Percentiles rank a stretch among this genome's conserved stretches.
phyloP scores from a whole-genome alignment of 2,329 filamentous ascomycete genomes.

The Calonectria fujianensis region DNA sequence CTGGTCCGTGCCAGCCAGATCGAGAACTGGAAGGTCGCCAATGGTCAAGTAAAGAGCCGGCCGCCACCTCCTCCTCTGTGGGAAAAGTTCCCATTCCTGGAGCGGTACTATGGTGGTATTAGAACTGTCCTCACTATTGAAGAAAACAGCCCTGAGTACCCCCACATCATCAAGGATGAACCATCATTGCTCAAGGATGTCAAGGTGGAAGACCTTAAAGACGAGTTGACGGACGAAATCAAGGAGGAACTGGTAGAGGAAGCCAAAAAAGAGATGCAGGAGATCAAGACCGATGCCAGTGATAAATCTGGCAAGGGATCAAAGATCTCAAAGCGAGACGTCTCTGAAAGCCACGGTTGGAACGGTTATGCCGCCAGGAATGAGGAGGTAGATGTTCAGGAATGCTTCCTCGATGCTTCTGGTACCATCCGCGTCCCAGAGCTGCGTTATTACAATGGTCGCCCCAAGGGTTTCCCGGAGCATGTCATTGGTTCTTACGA shows the following conservation, averaged over 20 bases:
- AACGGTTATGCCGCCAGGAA: slow-evolving; percentile 58
- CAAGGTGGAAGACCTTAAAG: slow-evolving; percentile 45
- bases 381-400: slow-evolving; percentile 74
- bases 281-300: slow-evolving; percentile 35
- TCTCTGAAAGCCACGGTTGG: slow-evolving; percentile 59
- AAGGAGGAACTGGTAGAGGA: slow-evolving; percentile 40
- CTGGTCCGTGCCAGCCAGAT: slow-evolving; percentile 84
- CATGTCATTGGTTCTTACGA: slow-evolving; percentile 92
- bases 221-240: slow-evolving; percentile 31
- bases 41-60: slow-evolving; percentile 65
- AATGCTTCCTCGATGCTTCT: slow-evolving; percentile 86
- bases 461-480: slow-evolving; percentile 89
- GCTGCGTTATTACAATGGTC: slow-evolving; percentile 84
- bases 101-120: slow-evolving; percentile 93
- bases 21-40: slow-evolving; percentile 78
- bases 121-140: slow-evolving; percentile 79
- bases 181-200: slow-evolving; percentile 56
- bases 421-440: slow-evolving; percentile 80
- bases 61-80: slow-evolving; percentile 81
- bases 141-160: slow-evolving; percentile 88
- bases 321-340: slow-evolving; percentile 45
- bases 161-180: slow-evolving; percentile 77
- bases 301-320: slow-evolving; percentile 21
- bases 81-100: slow-evolving; percentile 90
- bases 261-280: slow-evolving; percentile 46